These are phyloP conservation scores for Pleurozium schreberi DNA, from an alignment of 225 moss, liverwort and hornwort genomes.

Conservation along the genomic window DNA sequence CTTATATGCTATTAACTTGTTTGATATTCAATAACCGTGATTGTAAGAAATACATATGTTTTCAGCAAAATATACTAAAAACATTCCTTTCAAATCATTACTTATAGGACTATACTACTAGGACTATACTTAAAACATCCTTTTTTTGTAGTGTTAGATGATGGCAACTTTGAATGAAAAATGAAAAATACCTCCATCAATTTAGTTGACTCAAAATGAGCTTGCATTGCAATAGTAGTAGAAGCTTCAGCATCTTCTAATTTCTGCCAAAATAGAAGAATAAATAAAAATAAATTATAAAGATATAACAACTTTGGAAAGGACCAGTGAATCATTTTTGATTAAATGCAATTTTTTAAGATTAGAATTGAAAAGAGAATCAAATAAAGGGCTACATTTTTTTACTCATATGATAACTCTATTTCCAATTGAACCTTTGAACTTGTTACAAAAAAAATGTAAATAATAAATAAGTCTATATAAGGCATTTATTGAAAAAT, in stretches of 20 bases:
- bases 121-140: too few relatives aligned
- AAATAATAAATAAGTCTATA: background rate
- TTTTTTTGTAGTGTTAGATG: too few relatives aligned
- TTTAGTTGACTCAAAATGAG: slow-evolving; percentile 16
- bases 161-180: background rate
- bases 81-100: too few relatives aligned
- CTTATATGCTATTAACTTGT: too few relatives aligned
- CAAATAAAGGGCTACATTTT: background rate
- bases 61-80: too few relatives aligned
- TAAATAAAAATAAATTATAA: background rate
- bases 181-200: background rate
- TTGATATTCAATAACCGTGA: background rate
- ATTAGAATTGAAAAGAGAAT: background rate
- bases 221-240: background rate
- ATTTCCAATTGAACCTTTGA: background rate
- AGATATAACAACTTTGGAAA: background rate
- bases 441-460: background rate
- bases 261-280: background rate
- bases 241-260: background rate
- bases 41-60: too few relatives aligned
- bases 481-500: background rate
- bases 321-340: background rate
- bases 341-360: background rate
- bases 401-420: background rate
- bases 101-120: too few relatives aligned